Base-by-base conservation (phyloP, 1,284 basidiomycete species). In the Leccinum fuscescens region DNA sequence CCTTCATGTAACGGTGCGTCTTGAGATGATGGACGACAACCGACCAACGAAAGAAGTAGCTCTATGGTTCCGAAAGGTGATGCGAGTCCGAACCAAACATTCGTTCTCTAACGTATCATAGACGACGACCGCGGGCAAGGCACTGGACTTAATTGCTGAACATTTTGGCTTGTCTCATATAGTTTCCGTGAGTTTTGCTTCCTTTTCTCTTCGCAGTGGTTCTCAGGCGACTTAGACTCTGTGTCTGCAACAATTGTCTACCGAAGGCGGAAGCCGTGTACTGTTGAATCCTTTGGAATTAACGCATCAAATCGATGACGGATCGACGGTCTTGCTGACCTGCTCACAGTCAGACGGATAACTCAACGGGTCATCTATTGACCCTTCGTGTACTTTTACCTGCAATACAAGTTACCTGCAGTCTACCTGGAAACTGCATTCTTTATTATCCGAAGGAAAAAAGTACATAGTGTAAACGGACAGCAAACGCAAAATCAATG, bases 61-160 rank as follows among this genome's bases (percentile, higher is more conserved):
- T 11, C 79, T 88, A 56, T 92, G 90, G 90, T 82, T 89, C 62
- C 77, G 80, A 56, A 90, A 89, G 82, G 89, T 66, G 58, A 63
- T 31, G 12, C 55, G 6, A 29, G 35, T 67, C 60, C 17, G 4
- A 33, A 29, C 46, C 17, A 17, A 53, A 37, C 11, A 6, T 46
- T 59, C 59, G 50, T 53, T 55, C n/a, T 61, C 61, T 62, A 57
- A 66, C 33, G 14, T 55, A 31, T 31, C 49, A 11, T 62, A 85
- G 84, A 73, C 74, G 35, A 65, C 78, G 15, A 64, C 75, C 27
- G 74, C 79, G 27, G 85, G 33, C 14, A 35, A 73, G 61, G 83
- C 35, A 35, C 35, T 35, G 3, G 35, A 35, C 35, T 35, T 35
- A 14, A 0, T 35, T 35, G 35, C 35, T 35, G 35, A 35, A 35